Conservation (phyloP, 371 early-diverging fungal genomes). For the Sporodiniella umbellata region DNA sequence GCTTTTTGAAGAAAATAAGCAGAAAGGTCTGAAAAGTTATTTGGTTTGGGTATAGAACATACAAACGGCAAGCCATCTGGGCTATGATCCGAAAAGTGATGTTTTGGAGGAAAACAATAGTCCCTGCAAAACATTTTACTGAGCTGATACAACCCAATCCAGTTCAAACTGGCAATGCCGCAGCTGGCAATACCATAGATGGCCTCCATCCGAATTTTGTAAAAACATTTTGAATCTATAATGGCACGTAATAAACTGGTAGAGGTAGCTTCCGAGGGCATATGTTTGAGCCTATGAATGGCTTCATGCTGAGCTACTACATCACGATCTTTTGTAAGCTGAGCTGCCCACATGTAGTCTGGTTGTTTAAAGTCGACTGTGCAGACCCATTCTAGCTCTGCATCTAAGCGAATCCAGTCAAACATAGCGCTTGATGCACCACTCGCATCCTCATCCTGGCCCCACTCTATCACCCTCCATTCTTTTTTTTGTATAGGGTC, state of each 20-base stretch:
- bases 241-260: conserved; percentile 76
- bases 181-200: conserved; percentile 82
- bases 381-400: conserved; percentile 94
- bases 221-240: conserved; percentile 84
- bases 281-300: conserved; percentile 58
- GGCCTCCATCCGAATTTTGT: conserved; percentile 91
- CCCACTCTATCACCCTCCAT: conserved; percentile 81
- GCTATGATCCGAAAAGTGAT: neutral
- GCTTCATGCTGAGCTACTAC: conserved; percentile 96
- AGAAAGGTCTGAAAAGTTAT: conserved; percentile 79
- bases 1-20: conserved; percentile 92
- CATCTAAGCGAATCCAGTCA: conserved; percentile 97
- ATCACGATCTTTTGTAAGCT: conserved; percentile 91
- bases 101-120: conserved; percentile 59
- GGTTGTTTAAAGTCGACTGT: conserved; percentile 87
- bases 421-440: conserved; percentile 77
- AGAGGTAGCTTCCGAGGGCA: conserved; percentile 69
- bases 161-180: conserved; percentile 52
- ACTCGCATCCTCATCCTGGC: conserved; percentile 69
- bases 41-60: conserved; percentile 72
- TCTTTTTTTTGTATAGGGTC: conserved; percentile 67
- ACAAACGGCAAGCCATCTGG: conserved; percentile 42
- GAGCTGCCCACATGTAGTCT: conserved; percentile 96
- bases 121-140: conserved; percentile 71
- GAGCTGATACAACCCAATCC: conserved; percentile 76